A percentile compares a stretch with the other conserved stretches of the same genome.
These are phyloP conservation scores for Sicyos edulis DNA, from an alignment of 306 rosid genomes.

Conservation along the genomic window DNA sequence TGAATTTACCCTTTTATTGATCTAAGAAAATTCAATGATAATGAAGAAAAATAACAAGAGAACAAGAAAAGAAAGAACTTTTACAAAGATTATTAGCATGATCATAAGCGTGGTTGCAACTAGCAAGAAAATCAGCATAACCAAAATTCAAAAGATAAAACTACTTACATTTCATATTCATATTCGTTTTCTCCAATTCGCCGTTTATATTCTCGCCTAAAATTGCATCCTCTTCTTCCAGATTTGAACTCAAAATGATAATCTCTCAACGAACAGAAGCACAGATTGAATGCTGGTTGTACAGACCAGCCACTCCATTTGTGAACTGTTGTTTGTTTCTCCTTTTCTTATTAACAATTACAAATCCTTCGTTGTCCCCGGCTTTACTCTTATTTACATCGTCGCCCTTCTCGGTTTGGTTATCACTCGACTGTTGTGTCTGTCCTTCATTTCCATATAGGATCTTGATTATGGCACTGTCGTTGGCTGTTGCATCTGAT, in stretches of 20 bases:
- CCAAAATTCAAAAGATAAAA: neutral
- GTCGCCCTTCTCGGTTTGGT: slow-evolving; percentile 27
- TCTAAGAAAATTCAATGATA: slow-evolving; percentile 19
- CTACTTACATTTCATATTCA: neutral
- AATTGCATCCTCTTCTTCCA: slow-evolving; percentile 2
- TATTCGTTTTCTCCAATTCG: neutral
- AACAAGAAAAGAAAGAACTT: neutral
- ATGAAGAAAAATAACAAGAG: neutral
- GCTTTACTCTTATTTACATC: slow-evolving; percentile 33
- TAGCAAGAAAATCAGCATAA: slow-evolving; percentile 10
- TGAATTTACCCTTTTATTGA: slow-evolving; percentile 10
- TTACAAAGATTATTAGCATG: slow-evolving; percentile 16
- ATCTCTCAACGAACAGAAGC: slow-evolving; percentile 68
- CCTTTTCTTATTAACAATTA: slow-evolving; percentile 54
- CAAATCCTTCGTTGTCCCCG: slow-evolving; percentile 69
- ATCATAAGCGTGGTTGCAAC: slow-evolving; percentile 6
- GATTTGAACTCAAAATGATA: slow-evolving; percentile 20
- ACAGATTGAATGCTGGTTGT: slow-evolving; percentile 67
- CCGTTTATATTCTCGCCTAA: slow-evolving; percentile 1
- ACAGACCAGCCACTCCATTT: slow-evolving; percentile 54
- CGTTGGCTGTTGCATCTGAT: slow-evolving; percentile 64
- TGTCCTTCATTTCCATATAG: slow-evolving; percentile 52
- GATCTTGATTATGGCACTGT: slow-evolving; percentile 70
- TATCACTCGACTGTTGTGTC: slow-evolving; percentile 25
- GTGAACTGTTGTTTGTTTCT: slow-evolving; percentile 65